A percentile compares a stretch with the other conserved stretches of the same genome.
phyloP scores from a whole-genome alignment of 2,329 filamentous ascomycete species.

The Aspergillus pseudotamarii region DNA sequence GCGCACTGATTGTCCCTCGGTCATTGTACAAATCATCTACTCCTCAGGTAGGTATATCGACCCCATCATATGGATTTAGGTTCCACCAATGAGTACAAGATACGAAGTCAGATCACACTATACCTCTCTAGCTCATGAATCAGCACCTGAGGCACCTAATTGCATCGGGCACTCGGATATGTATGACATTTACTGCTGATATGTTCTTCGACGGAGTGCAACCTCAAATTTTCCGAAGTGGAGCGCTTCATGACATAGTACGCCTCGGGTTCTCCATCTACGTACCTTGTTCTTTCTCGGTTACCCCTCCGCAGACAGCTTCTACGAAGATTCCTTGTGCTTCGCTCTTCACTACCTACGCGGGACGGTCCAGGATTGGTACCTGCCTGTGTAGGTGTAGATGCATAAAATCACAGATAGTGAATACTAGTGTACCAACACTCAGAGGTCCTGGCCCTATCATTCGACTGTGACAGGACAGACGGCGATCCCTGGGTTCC shows the following conservation, averaged over 20 bases:
- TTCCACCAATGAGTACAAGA: not conserved
- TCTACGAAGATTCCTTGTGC: not conserved
- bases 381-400: slow-evolving; percentile 1
- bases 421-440: not conserved
- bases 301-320: not conserved
- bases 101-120: not conserved
- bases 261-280: not conserved
- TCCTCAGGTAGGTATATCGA: not conserved
- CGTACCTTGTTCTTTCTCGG: not conserved
- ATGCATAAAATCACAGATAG: slow-evolving; percentile 8
- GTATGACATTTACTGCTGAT: not conserved
- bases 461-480: slow-evolving; percentile 2
- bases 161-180: too few species aligned
- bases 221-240: not conserved
- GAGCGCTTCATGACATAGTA: not conserved
- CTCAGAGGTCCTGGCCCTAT: slow-evolving; percentile 1
- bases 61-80: not conserved
- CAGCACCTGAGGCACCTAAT: not conserved
- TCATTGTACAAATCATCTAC: not conserved
- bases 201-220: not conserved
- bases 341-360: not conserved
- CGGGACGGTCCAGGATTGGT: not conserved
- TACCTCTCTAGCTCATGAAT: not conserved
- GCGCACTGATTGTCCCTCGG: not conserved
- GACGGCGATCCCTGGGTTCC: not conserved